A percentile compares a stretch with the other conserved stretches of the same genome.
Conservation (phyloP, 2,329 filamentous ascomycete species). For the Ceratocystis papillata region DNA sequence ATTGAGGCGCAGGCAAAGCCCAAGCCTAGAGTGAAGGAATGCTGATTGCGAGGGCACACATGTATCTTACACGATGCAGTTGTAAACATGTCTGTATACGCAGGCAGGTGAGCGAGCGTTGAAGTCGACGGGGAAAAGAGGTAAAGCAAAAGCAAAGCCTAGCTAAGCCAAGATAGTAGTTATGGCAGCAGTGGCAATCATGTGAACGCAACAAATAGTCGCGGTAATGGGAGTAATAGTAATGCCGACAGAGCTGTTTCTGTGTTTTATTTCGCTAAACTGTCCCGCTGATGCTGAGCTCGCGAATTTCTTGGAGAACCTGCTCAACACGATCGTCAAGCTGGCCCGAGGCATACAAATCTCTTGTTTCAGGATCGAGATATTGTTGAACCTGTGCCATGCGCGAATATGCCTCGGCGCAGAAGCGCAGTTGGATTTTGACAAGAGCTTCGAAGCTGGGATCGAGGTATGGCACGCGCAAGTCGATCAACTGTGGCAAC, state of each 20-base stretch:
- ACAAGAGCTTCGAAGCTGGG: conserved; percentile 95
- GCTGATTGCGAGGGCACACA: not conserved
- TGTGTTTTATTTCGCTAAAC: conserved; percentile 35
- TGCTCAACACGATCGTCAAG: conserved; percentile 87
- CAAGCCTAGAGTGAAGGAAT: not conserved
- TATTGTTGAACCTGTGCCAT: conserved; percentile 99
- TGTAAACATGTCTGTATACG: not conserved
- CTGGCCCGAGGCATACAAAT: conserved; percentile 90
- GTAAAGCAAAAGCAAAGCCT: not conserved
- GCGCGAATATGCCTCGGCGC: conserved; percentile 88
- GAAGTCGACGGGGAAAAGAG: not conserved
- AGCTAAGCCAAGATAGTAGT: not conserved
- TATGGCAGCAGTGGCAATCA: too few relatives aligned
- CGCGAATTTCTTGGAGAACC: conserved; percentile 90
- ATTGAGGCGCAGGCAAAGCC: not conserved
- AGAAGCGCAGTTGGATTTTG: conserved; percentile 96
- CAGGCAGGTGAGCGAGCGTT: not conserved
- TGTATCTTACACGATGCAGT: not conserved
- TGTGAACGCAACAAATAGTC: too few relatives aligned
- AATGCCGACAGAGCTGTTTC: not conserved
- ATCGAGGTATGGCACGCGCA: conserved; percentile 92
- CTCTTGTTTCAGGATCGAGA: conserved; percentile 84
- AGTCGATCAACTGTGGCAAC: conserved; percentile 88
- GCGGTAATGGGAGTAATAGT: too few relatives aligned
- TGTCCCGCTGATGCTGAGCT: conserved; percentile 78